phyloP scores from a whole-genome alignment of 2,329 filamentous ascomycete species.

The Neofusicoccum ribis region DNA sequence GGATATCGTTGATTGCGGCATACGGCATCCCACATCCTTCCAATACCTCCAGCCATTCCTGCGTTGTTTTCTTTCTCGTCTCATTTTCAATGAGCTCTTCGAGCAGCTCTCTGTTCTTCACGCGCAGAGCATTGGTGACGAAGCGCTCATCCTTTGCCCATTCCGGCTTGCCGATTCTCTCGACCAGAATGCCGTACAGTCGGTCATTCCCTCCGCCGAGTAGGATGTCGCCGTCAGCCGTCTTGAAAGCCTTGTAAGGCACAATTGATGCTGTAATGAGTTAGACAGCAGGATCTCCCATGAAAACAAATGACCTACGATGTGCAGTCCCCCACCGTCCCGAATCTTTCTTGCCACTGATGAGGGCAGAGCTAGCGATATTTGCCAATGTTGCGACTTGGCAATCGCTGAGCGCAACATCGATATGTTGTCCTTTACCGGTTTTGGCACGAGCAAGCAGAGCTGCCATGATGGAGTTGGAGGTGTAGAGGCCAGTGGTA shows the following conservation, averaged over 20 bases:
- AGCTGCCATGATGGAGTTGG: constrained; percentile 93
- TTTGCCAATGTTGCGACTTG: constrained; percentile 95
- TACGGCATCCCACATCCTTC: constrained; percentile 95
- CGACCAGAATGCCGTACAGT: constrained; percentile 61
- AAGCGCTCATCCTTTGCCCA: constrained; percentile 60
- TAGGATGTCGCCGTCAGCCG: constrained; percentile 62
- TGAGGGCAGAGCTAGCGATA: constrained; percentile 86
- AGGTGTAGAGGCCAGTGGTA: constrained; percentile 92
- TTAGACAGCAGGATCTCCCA: constrained; percentile 21
- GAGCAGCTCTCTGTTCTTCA: constrained; percentile 71
- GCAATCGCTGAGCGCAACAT: constrained; percentile 87
- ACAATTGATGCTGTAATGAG: constrained; percentile 80
- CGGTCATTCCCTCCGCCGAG: constrained; percentile 65
- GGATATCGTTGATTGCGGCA: constrained; percentile 90
- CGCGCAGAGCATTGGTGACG: constrained; percentile 59
- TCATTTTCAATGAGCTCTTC: constrained; percentile 77
- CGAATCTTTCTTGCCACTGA: constrained; percentile 82
- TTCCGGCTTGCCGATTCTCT: constrained; percentile 57
- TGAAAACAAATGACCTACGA: constrained; percentile 55
- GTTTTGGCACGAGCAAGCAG: constrained; percentile 73
- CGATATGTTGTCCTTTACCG: constrained; percentile 85
- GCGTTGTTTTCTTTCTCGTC: constrained; percentile 74
- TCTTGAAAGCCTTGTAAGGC: constrained; percentile 81
- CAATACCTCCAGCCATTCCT: constrained; percentile 82
- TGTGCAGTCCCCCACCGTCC: constrained; percentile 97